A percentile compares a stretch with the other conserved stretches of the same genome.
These are phyloP conservation scores for Aspergillus japonicus DNA, from an alignment of 2,329 filamentous ascomycete species.

Conservation along the genomic window DNA sequence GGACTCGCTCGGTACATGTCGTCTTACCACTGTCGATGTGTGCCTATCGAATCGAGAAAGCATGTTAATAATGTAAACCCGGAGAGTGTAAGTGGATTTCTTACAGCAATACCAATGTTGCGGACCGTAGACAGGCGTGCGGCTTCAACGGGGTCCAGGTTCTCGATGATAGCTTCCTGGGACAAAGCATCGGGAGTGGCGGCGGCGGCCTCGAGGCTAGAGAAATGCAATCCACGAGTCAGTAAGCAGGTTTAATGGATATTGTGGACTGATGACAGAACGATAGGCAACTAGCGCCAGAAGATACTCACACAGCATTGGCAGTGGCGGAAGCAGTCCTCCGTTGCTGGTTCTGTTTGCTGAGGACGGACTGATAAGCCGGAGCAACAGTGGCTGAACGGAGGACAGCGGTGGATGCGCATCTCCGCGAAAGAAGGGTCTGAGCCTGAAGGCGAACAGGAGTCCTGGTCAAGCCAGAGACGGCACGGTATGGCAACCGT, in stretches of 20 bases:
- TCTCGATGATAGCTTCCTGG: constrained; percentile 69
- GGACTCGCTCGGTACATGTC: constrained; percentile 90
- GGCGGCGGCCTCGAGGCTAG: constrained; percentile 56
- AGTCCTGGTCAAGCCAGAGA: constrained; percentile 37
- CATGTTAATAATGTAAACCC: not conserved
- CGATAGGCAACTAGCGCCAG: not conserved
- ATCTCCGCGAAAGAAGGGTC: constrained; percentile 39
- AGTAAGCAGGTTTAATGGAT: constrained; percentile 1
- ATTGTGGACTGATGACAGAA: not conserved
- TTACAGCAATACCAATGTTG: constrained; percentile 96
- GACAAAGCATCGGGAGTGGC: constrained; percentile 57
- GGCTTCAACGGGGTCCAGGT: constrained; percentile 76
- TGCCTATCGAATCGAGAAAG: constrained; percentile 54
- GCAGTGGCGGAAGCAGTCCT: constrained; percentile 45
- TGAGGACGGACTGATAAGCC: constrained; percentile 38
- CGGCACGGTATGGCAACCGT: constrained; percentile 40
- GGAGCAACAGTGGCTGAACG: constrained; percentile 33
- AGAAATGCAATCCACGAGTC: constrained; percentile 11
- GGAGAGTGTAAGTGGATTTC: constrained; percentile 26
- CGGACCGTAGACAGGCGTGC: constrained; percentile 76
- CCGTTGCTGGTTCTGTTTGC: constrained; percentile 43
- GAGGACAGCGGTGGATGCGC: constrained; percentile 38
- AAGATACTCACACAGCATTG: constrained; percentile 43
- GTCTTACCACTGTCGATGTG: constrained; percentile 99
- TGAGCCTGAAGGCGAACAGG: constrained; percentile 36